Base-by-base conservation (phyloP, 768 basidiomycete species). In the Exidia glandulosa region DNA sequence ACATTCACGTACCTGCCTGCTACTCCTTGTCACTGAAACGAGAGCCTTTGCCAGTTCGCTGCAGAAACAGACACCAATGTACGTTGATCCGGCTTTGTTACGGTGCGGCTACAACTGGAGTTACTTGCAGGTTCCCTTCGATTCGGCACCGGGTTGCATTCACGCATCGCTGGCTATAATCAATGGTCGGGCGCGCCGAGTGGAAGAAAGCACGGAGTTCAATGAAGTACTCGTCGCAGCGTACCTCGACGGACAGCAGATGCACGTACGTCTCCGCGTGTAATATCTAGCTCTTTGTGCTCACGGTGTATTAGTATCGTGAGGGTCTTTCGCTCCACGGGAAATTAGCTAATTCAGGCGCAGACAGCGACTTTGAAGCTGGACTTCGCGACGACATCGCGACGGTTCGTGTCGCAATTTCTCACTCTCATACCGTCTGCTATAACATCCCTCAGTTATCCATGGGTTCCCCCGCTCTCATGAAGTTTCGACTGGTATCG, bases 221-320 rank as follows among this genome's bases (percentile, higher is more conserved):
- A 92, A 92, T 64, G 89, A 92, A 70, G 77, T 92, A 34, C 76
- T 92, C 32, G 84, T 84, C 61, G 87, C 85, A 52, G 89, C 87
- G 1, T 92, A 92, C 65, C 90, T 91, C 87, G 86, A 88, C 66
- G 77, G 81, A 60, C 90, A 91, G 69, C 87, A 79, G 68, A 92
- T 92, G 89, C 80, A 87, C 56, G 89, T 89, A 67, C 66, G 80
- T 70, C 16, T 14, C 34, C 29, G 33, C n/a, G 4, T 30, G 6
- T 56, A 60, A 32, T 33, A 32, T 61, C 34, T 19, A 58, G n/a
- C 10, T 31, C 30, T 9, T 57, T 58, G 34, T 66, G 45, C 29
- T 14, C 23, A 32, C 52, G 47, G 30, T 10, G 23, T 13, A n/a
- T 48, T n/a, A 19, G 16, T 6, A 30, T 57, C 12, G 16, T 23